Evolutionary conservation across 306 rosid genomes (phyloP).

Genomic region (Fragaria ananassa): DNA sequence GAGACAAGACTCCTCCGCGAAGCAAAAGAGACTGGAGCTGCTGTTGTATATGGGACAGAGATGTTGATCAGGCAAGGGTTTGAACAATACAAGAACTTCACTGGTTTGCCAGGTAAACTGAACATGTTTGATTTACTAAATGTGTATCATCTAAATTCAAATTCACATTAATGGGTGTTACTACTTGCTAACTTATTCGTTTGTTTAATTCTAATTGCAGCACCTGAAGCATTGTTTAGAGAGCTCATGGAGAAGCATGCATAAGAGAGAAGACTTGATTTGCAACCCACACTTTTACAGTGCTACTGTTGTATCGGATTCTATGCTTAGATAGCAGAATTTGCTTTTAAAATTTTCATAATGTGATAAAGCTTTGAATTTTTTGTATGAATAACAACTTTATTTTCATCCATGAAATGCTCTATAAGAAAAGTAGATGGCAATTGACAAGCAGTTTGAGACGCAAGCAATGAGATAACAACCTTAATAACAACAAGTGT

Average conservation of each 20-base stretch:
- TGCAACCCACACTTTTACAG: neutral
- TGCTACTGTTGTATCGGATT: slow-evolving; percentile 7
- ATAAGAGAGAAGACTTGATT: neutral
- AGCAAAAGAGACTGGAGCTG: slow-evolving; percentile 41
- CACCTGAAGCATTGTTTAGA: slow-evolving; percentile 50
- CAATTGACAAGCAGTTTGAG: neutral
- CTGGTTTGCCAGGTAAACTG: slow-evolving; percentile 44
- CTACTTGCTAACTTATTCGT: neutral
- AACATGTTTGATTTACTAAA: neutral
- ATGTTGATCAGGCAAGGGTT: slow-evolving; percentile 50
- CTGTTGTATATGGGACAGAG: slow-evolving; percentile 44
- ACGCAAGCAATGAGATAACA: neutral
- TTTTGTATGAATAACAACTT: slow-evolving; percentile 19
- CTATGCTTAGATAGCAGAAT: neutral
- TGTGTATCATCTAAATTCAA: neutral
- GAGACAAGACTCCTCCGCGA: slow-evolving; percentile 42
- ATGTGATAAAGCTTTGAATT: slow-evolving; percentile 4
- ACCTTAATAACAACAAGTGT: neutral
- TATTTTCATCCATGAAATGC: neutral
- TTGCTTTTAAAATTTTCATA: neutral
- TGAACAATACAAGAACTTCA: slow-evolving; percentile 49
- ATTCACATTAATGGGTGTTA: neutral
- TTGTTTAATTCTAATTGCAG: slow-evolving; percentile 30
- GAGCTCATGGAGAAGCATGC: slow-evolving; percentile 51
- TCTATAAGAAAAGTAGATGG: neutral